Conservation (phyloP, 768 basidiomycete species). For the Pisolithus tinctorius region DNA sequence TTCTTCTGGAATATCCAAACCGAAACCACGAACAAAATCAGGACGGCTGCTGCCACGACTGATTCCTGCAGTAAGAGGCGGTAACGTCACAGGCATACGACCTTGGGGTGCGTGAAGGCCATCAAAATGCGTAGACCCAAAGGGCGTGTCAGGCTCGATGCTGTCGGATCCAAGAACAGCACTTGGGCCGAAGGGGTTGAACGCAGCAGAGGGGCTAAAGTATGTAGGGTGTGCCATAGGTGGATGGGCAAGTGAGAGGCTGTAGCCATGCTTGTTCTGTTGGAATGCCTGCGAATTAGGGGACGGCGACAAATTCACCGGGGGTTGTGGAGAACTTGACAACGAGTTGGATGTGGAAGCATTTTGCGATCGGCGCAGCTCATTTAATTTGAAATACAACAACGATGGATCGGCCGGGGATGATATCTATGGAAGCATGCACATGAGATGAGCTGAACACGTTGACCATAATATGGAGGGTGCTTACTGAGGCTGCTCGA, state of each 20-base stretch:
- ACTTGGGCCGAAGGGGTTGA: conserved; percentile 61
- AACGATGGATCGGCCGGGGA: conserved; percentile 86
- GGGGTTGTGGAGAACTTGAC: conserved; percentile 59
- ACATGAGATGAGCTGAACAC: conserved; percentile 8
- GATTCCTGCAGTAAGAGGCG: conserved; percentile 37
- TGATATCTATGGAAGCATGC: conserved; percentile 53
- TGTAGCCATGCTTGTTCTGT: conserved; percentile 61
- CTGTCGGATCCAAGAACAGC: conserved; percentile 50
- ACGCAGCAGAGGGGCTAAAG: conserved; percentile 34
- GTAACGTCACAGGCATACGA: conserved; percentile 39
- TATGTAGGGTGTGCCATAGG: conserved; percentile 26
- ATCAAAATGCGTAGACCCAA: conserved; percentile 19
- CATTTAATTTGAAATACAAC: conserved; percentile 76
- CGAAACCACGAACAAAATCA: conserved; percentile 76
- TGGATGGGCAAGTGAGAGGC: conserved; percentile 63
- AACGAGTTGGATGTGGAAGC: conserved; percentile 46
- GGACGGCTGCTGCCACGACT: conserved; percentile 48
- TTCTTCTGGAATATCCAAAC: conserved; percentile 72
- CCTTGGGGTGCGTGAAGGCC: conserved; percentile 51
- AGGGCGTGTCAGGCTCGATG: conserved; percentile 24
- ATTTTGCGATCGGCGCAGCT: conserved; percentile 67
- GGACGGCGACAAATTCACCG: conserved; percentile 47
- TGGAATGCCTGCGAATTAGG: conserved; percentile 36
- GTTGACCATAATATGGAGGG: conserved; percentile 12
- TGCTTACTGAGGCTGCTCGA: conserved; percentile 75